These are phyloP conservation scores for Trapa bicornis DNA, from an alignment of 345 rosid species.

Conservation along the genomic window DNA sequence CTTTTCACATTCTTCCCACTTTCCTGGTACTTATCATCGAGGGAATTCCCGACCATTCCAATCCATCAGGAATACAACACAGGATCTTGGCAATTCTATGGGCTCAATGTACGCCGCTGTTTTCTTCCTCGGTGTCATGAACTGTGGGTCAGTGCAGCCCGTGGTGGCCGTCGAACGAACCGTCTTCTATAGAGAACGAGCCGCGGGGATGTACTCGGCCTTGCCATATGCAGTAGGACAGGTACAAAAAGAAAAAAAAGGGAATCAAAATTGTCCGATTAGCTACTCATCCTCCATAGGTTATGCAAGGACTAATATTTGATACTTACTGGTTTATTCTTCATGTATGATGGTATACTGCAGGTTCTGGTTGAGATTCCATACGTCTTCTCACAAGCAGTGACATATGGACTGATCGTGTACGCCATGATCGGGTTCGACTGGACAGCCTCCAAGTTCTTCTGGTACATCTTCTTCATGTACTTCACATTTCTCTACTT, in stretches of 20 bases:
- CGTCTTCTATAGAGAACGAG: slow-evolving; percentile 38
- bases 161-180: slow-evolving; percentile 31
- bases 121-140: slow-evolving; percentile 29
- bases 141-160: slow-evolving; percentile 26
- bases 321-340: neutral
- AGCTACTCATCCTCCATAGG: neutral
- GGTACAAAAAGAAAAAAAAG: slow-evolving; percentile 20
- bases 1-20: neutral
- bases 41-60: neutral
- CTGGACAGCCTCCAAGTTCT: slow-evolving; percentile 25
- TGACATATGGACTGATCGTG: slow-evolving; percentile 19
- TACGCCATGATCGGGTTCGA: slow-evolving; percentile 37
- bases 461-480: slow-evolving; percentile 37
- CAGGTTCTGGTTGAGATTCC: slow-evolving; percentile 37
- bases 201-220: slow-evolving; percentile 45
- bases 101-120: slow-evolving; percentile 39
- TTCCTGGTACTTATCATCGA: neutral
- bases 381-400: slow-evolving; percentile 20
- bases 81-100: slow-evolving; percentile 24
- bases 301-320: too few species aligned
- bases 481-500: slow-evolving; percentile 35
- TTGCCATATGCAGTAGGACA: slow-evolving; percentile 40
- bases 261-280: neutral
- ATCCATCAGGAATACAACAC: slow-evolving; percentile 9
- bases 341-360: neutral